phyloP scores from a whole-genome alignment of 2,329 filamentous ascomycete species.

The Apiospora saccharicola region DNA sequence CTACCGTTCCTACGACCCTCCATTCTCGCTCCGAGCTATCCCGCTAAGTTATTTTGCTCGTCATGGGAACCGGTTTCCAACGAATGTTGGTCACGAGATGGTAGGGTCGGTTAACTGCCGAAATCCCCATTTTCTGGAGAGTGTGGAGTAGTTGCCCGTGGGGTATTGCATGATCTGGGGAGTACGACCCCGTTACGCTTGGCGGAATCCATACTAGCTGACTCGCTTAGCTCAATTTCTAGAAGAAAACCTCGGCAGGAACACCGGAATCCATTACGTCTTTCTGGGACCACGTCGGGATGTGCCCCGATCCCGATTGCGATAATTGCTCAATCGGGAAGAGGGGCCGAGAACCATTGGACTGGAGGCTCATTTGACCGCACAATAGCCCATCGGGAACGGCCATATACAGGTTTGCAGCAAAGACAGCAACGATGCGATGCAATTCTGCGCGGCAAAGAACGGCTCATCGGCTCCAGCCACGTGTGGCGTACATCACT shows the following conservation, averaged over 20 bases:
- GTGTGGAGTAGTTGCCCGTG: slow-evolving; percentile 4
- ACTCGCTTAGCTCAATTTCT: not conserved
- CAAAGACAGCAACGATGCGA: no score
- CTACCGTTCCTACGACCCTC: not conserved
- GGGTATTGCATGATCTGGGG: slow-evolving; percentile 8
- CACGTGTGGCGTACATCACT: no score
- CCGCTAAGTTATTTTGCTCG: not conserved
- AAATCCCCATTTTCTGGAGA: not conserved
- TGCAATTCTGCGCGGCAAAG: no score
- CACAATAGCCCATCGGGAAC: no score
- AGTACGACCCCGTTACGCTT: not conserved
- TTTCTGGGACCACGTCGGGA: not conserved
- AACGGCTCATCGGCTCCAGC: no score
- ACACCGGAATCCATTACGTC: not conserved
- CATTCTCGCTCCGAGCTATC: no score
- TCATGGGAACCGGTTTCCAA: not conserved
- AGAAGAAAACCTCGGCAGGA: not conserved
- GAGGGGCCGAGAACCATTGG: no score
- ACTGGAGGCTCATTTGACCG: no score
- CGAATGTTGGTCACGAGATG: not conserved
- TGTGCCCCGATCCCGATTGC: no score
- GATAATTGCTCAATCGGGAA: no score
- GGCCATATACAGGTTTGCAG: no score
- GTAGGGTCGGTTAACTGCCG: not conserved
- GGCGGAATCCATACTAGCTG: not conserved